Base-by-base conservation (phyloP, 2,329 filamentous ascomycete species). In the Cladophialophora immunda region DNA sequence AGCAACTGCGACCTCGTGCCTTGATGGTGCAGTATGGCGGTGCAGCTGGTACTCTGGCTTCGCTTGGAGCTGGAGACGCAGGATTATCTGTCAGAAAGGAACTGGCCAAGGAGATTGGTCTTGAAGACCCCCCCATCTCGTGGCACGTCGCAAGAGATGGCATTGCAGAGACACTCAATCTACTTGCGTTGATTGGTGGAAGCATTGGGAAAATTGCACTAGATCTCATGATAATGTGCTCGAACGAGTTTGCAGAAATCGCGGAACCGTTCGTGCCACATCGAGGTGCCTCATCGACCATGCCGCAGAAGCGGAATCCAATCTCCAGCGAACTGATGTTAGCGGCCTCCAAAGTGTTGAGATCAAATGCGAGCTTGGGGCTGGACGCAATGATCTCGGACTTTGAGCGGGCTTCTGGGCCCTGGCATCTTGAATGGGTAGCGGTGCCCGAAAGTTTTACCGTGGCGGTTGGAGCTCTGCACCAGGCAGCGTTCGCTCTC, bases 371-470 rank as follows among this genome's bases (percentile, higher is more conserved):
- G 0, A 78, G 82, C 0, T 75, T 87, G 3, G 82, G 82, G 0
- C 78, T 87, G 1, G 85, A 87, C 68, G 84, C 79, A 1, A 86
- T 87, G 85, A 82, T 87, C 0, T 80, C 81, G 0, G 85, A 87
- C 68, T 87, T 87, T 62, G 85, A 87, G 72, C 81, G 86, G 0
- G 85, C 85, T 1, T 85, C 83, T 8, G 85, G 85, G 0, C 85
- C 85, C 0, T 87, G 85, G 86, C 85, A 87, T 75, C 75, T 87
- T 3, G 85, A 88, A 70, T 88, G 85, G 85, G 81, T 83, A 3
- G 84, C 85, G 7, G 74, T 87, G 0, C 85, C 85, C 0, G 81
- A 84, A 59, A 82, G 80, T 54, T 88, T 87, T 65, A 81, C 86
- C 4, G 77, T 85, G 29, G 82, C 81, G 1, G 82, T 85, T 0